phyloP scores from a whole-genome alignment of 2,329 filamentous ascomycete genomes.

The Neofusicoccum sp. region DNA sequence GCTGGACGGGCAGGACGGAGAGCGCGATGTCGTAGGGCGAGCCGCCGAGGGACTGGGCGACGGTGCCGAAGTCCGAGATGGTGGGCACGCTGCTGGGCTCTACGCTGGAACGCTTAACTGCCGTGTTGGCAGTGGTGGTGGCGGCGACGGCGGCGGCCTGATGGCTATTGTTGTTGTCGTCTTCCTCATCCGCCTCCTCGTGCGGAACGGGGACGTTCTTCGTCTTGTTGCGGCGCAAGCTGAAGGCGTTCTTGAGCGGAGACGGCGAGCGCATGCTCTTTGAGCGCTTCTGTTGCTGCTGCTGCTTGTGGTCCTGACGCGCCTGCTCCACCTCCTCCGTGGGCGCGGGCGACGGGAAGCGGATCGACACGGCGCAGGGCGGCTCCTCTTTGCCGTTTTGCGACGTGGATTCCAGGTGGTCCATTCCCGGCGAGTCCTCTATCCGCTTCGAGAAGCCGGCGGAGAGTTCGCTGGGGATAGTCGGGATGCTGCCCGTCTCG shows the following conservation, averaged over 20 bases:
- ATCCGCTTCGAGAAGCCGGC: conserved; percentile 37
- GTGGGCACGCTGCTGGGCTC: conserved; percentile 22
- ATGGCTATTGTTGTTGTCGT: background rate
- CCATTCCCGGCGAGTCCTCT: conserved; percentile 34
- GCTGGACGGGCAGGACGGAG: conserved; percentile 19
- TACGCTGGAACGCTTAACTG: background rate
- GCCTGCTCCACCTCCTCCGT: background rate
- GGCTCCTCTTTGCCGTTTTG: conserved; percentile 24
- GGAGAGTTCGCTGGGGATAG: conserved; percentile 34
- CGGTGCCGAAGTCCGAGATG: conserved; percentile 41
- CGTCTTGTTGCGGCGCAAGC: conserved; percentile 1
- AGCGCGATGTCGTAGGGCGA: conserved; percentile 46
- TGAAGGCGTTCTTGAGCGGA: conserved; percentile 5
- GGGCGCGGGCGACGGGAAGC: conserved; percentile 20
- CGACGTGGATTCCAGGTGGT: conserved; percentile 36
- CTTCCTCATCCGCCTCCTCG: background rate
- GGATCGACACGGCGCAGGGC: conserved; percentile 20
- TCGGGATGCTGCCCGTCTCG: conserved; percentile 32
- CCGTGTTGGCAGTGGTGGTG: background rate
- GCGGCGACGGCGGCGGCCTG: no score
- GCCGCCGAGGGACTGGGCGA: conserved; percentile 40
- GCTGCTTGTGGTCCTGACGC: background rate
- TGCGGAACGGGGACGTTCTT: background rate
- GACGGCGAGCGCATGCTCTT: background rate
- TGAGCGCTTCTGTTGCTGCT: background rate